Evolutionary conservation across 1,284 basidiomycete genomes (phyloP).

Genomic region (Fomitopsis betulina): DNA sequence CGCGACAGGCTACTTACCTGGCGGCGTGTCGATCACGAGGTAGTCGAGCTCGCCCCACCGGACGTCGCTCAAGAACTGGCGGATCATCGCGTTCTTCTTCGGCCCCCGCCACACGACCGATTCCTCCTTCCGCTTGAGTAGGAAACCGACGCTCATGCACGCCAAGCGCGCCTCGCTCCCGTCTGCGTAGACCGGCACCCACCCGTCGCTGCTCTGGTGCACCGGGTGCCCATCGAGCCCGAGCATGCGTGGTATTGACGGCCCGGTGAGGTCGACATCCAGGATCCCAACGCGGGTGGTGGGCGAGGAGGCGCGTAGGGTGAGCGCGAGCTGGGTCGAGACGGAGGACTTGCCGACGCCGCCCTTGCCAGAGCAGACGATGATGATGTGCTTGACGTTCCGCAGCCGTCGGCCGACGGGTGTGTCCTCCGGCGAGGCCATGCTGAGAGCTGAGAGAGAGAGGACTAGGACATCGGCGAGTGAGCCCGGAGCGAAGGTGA

Average conservation of each 20-base stretch:
- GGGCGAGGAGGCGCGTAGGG: slow-evolving; percentile 66
- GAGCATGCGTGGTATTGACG: slow-evolving; percentile 96
- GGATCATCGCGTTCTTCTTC: slow-evolving; percentile 99
- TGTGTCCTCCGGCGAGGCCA: slow-evolving; percentile 37
- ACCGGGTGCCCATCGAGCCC: slow-evolving; percentile 86
- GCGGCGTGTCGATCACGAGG: slow-evolving; percentile 95
- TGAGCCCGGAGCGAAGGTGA: background rate
- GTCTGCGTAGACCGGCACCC: slow-evolving; percentile 97
- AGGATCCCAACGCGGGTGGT: slow-evolving; percentile 82
- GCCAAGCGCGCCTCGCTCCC: slow-evolving; percentile 65
- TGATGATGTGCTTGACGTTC: slow-evolving; percentile 82
- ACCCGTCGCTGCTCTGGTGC: slow-evolving; percentile 92
- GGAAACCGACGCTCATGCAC: slow-evolving; percentile 97
- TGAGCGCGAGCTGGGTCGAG: slow-evolving; percentile 88
- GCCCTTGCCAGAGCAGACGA: slow-evolving; percentile 95
- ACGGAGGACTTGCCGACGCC: slow-evolving; percentile 99
- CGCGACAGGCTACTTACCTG: slow-evolving; percentile 54
- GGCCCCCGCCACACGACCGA: slow-evolving; percentile 98
- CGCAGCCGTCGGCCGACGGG: slow-evolving; percentile 61
- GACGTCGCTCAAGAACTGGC: slow-evolving; percentile 95
- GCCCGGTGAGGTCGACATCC: slow-evolving; percentile 96
- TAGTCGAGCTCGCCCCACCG: slow-evolving; percentile 97
- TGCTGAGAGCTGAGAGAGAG: slow-evolving; percentile 10
- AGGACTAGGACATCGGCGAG: background rate
- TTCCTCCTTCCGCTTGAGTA: slow-evolving; percentile 87